Evolutionary conservation across 192 early-diverging fungal genomes (phyloP).

Genomic region (Spizellomyces punctatus): DNA sequence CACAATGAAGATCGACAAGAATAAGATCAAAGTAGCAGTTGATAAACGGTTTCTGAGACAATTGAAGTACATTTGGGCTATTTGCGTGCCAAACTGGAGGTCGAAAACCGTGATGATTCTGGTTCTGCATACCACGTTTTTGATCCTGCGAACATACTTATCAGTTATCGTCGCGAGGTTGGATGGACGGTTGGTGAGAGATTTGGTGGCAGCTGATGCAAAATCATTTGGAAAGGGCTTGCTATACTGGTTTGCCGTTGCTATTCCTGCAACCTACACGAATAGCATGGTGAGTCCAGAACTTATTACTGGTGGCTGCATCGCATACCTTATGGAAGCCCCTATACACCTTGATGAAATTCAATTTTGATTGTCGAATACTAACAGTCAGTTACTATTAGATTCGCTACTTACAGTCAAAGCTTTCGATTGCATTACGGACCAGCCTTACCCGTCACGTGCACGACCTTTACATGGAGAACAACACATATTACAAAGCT

Average conservation of each 20-base stretch:
- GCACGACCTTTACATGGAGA: conserved; percentile 82
- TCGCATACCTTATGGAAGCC: conserved; percentile 67
- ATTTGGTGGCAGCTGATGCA: conserved; percentile 83
- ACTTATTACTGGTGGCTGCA: neutral
- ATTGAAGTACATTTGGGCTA: conserved; percentile 69
- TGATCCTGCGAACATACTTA: conserved; percentile 89
- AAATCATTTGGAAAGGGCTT: conserved; percentile 83
- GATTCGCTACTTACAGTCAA: conserved; percentile 46
- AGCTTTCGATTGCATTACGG: conserved; percentile 48
- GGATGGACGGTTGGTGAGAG: conserved; percentile 92
- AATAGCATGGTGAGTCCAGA: conserved; percentile 79
- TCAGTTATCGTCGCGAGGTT: conserved; percentile 89
- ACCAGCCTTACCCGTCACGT: conserved; percentile 79
- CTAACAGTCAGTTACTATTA: conserved; percentile 52
- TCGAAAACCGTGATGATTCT: conserved; percentile 83
- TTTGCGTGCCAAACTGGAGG: conserved; percentile 77
- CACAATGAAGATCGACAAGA: conserved; percentile 42
- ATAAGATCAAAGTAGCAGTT: conserved; percentile 50
- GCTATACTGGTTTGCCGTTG: conserved; percentile 90
- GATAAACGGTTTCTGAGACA: conserved; percentile 47
- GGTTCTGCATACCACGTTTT: conserved; percentile 78
- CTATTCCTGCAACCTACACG: conserved; percentile 94
- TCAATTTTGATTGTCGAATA: conserved; percentile 51
- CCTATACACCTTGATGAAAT: too few relatives aligned
- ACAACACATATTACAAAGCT: conserved; percentile 93